A percentile compares a stretch with the other conserved stretches of the same genome.
Evolutionary conservation across 179 eudicot genomes (phyloP).

Genomic region (Vitellaria paradoxa): DNA sequence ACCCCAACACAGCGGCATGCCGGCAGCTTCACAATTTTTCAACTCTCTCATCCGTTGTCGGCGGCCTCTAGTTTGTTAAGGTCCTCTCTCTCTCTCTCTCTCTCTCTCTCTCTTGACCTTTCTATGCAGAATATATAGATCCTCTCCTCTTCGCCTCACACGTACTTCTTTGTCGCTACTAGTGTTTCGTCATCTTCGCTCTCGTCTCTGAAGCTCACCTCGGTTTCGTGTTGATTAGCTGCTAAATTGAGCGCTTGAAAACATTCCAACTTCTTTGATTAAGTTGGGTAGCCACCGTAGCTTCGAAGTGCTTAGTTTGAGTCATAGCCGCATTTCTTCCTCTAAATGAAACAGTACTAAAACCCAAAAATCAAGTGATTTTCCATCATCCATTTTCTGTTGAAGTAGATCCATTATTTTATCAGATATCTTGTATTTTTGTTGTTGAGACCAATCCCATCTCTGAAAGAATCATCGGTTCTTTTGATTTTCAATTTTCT

Average conservation of each 20-base stretch:
- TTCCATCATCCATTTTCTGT: conserved; percentile 10
- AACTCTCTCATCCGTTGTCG: too few species aligned
- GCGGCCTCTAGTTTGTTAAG: too few species aligned
- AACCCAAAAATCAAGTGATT: neutral
- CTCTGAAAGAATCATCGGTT: neutral
- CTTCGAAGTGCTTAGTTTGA: too few species aligned
- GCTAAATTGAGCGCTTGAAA: neutral
- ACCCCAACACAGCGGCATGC: too few species aligned
- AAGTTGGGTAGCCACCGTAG: too few species aligned
- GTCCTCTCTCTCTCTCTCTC: too few species aligned
- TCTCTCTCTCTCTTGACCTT: too few species aligned
- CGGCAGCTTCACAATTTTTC: too few species aligned
- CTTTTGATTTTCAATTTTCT: neutral
- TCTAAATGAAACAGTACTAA: neutral
- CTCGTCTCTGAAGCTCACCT: neutral
- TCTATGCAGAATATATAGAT: too few species aligned
- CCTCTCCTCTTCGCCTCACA: too few species aligned
- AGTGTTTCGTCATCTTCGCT: neutral
- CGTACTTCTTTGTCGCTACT: neutral
- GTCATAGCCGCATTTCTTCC: neutral
- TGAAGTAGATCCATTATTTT: neutral
- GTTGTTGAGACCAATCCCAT: conserved; percentile 7
- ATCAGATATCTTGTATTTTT: neutral
- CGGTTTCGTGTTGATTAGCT: neutral
- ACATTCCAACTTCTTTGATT: too few species aligned